Evolutionary conservation across 805 yeast genomes (phyloP).

Genomic region (Spathaspora gorwiae): DNA sequence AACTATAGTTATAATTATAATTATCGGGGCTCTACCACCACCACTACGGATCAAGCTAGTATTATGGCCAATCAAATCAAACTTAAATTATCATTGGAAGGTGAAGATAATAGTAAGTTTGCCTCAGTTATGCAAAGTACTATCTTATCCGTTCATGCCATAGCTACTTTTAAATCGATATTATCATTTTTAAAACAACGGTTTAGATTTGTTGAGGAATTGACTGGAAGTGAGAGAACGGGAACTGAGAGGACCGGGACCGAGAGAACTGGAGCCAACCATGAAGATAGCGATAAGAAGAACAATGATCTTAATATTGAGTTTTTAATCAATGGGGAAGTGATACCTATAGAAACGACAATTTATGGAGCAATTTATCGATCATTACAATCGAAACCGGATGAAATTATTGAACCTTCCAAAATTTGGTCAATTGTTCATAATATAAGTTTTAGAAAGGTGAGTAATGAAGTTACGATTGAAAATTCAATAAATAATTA

Average conservation of each 20-base stretch:
- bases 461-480: slow-evolving; percentile 3
- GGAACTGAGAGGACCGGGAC: slow-evolving; percentile 9
- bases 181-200: slow-evolving; percentile 44
- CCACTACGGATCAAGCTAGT: slow-evolving; percentile 37
- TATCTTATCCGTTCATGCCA: slow-evolving; percentile 52
- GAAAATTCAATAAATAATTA: slow-evolving; percentile 10
- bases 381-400: slow-evolving; percentile 35
- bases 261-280: slow-evolving; percentile 9
- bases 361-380: slow-evolving; percentile 71
- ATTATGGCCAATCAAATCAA: slow-evolving; percentile 71
- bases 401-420: slow-evolving; percentile 40
- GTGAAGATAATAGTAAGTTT: slow-evolving; percentile 7
- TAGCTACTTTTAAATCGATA: slow-evolving; percentile 54
- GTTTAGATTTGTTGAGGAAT: slow-evolving; percentile 26
- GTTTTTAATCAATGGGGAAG: slow-evolving; percentile 54
- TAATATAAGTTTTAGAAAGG: slow-evolving; percentile 11
- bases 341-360: slow-evolving; percentile 62
- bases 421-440: slow-evolving; percentile 60
- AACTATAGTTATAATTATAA: slow-evolving; percentile 7
- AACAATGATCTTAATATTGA: slow-evolving; percentile 33
- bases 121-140: slow-evolving; percentile 25
- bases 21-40: no score
- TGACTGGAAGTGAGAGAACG: slow-evolving; percentile 9
- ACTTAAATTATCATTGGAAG: slow-evolving; percentile 40
- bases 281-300: slow-evolving; percentile 11